Percentiles rank a stretch among this genome's conserved stretches.
phyloP scores from a whole-genome alignment of 2,329 filamentous ascomycete genomes.

The Zymoseptoria passerinii region DNA sequence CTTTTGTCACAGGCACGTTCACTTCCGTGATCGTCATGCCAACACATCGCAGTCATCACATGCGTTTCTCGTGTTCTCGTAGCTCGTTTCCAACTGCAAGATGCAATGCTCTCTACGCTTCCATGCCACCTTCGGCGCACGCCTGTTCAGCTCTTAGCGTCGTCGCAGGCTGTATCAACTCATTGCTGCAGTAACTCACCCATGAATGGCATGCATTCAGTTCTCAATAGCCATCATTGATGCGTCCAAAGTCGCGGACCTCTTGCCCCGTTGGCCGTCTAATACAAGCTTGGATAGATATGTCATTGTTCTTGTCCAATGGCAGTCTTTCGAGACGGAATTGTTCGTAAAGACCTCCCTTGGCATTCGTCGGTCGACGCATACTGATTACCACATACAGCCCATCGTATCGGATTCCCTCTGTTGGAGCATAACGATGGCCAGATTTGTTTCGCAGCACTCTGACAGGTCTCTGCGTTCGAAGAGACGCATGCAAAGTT shows the following conservation, averaged over 20 bases:
- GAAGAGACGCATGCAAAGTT: constrained; percentile 12
- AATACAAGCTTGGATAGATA: constrained; percentile 5
- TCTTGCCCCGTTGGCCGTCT: constrained; percentile 13
- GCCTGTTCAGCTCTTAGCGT: not conserved
- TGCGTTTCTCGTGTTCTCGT: not conserved
- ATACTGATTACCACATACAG: constrained; percentile 16
- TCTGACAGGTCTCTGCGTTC: constrained; percentile 11
- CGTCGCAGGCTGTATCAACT: not conserved
- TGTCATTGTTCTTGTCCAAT: constrained; percentile 8
- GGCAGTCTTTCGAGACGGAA: constrained; percentile 16
- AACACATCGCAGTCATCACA: not conserved
- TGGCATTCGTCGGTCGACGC: constrained; percentile 11
- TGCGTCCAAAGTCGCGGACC: constrained; percentile 14
- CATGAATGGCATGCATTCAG: not conserved
- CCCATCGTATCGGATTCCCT: constrained; percentile 22
- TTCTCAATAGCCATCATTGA: constrained; percentile 11
- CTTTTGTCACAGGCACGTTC: not conserved
- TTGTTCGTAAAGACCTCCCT: constrained; percentile 23
- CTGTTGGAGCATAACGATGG: constrained; percentile 9
- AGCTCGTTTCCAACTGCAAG: not conserved
- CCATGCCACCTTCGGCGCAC: not conserved
- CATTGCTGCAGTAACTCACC: not conserved
- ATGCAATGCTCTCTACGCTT: not conserved
- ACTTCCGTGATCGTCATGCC: not conserved
- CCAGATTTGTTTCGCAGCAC: constrained; percentile 14